phyloP scores from a whole-genome alignment of 192 early-diverging fungal genomes.

The Backusella westeae region DNA sequence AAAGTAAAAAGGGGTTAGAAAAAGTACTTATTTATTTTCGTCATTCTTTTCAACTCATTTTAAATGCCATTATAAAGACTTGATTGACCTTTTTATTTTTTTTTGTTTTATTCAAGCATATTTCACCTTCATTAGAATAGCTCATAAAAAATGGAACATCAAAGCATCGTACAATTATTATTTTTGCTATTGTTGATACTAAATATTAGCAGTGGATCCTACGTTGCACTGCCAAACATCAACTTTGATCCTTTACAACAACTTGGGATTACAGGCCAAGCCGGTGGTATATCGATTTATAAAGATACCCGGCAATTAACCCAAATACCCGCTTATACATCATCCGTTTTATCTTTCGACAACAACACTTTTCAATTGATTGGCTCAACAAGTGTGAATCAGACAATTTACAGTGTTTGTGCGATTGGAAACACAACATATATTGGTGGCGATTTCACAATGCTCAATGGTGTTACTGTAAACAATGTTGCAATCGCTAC shows the following conservation, averaged over 20 bases:
- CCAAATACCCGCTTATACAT: slow-evolving; percentile 11
- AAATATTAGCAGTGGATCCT: background rate
- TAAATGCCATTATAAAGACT: slow-evolving; percentile 1
- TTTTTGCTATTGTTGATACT: background rate
- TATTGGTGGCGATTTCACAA: slow-evolving; percentile 31
- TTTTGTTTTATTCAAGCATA: background rate
- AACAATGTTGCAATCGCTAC: slow-evolving; percentile 25
- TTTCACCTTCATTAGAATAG: background rate
- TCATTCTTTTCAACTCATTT: background rate
- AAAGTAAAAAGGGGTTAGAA: background rate
- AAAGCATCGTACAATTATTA: background rate
- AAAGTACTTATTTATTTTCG: background rate
- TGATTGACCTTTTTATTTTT: background rate
- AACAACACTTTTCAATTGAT: slow-evolving; percentile 20
- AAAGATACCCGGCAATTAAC: slow-evolving; percentile 31
- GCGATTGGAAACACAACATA: slow-evolving; percentile 7
- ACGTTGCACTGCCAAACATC: slow-evolving; percentile 15
- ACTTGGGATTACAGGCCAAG: slow-evolving; percentile 24
- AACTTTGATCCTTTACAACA: slow-evolving; percentile 14
- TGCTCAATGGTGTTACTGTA: background rate
- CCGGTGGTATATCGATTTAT: slow-evolving; percentile 25
- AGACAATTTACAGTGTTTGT: slow-evolving; percentile 24
- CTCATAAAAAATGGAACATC: background rate
- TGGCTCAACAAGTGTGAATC: slow-evolving; percentile 9
- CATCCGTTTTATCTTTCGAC: slow-evolving; percentile 16